Percentiles rank a stretch among this genome's conserved stretches.
Conservation (phyloP, 2,329 filamentous ascomycete species). For the Colletotrichum lentis region DNA sequence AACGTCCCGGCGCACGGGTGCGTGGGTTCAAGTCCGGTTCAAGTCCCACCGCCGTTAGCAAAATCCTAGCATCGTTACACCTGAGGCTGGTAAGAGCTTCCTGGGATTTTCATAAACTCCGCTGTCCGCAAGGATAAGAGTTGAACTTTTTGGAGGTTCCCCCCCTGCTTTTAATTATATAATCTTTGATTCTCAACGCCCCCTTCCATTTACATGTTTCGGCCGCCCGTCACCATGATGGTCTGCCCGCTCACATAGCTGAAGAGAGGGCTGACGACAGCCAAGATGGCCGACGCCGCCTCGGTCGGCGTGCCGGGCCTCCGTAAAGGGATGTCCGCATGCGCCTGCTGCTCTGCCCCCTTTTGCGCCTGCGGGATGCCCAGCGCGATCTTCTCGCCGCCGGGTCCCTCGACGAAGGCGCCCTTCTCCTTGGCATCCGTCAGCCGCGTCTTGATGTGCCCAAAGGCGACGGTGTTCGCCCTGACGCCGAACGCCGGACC, state of each 20-base stretch:
- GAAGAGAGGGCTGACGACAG: conserved; percentile 82
- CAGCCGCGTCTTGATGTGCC: conserved; percentile 79
- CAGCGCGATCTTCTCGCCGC: conserved; percentile 76
- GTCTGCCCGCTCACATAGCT: conserved; percentile 88
- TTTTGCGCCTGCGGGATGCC: conserved; percentile 73
- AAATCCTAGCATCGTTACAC: conserved; percentile 24
- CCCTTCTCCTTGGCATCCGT: conserved; percentile 87
- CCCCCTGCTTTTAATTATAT: too few species aligned
- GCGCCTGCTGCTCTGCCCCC: conserved; percentile 50
- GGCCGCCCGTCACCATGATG: conserved; percentile 83
- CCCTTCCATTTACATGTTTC: conserved; percentile 58
- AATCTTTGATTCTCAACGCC: too few species aligned
- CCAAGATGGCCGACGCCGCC: conserved; percentile 79
- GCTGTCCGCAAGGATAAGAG: neutral
- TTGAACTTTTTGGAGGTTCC: conserved; percentile 3
- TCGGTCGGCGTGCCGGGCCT: conserved; percentile 81
- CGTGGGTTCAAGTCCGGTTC: conserved; percentile 23
- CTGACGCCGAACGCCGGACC: conserved; percentile 83
- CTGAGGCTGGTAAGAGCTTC: conserved; percentile 6
- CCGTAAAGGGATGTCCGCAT: conserved; percentile 79
- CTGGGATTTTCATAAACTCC: conserved; percentile 33
- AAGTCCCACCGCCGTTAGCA: conserved; percentile 15
- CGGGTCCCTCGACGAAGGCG: conserved; percentile 78
- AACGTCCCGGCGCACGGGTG: conserved; percentile 21
- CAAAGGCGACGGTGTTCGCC: conserved; percentile 85